A percentile compares a stretch with the other conserved stretches of the same genome.
phyloP scores from a whole-genome alignment of 2,329 filamentous ascomycete genomes.

The Aspergillus quadricinctus region DNA sequence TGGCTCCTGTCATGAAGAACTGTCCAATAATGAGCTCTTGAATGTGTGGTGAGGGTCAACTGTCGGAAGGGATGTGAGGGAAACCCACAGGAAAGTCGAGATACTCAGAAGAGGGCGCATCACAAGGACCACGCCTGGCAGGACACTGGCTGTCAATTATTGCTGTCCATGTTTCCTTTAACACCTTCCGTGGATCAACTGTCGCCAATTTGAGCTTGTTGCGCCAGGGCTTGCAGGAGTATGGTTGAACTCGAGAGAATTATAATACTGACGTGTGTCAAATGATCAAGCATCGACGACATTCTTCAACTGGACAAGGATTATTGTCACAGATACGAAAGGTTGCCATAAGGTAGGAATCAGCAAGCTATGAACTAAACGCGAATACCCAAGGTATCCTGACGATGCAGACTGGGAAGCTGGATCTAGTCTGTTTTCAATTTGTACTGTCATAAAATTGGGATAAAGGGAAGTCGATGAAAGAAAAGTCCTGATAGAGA shows the following conservation, averaged over 20 bases:
- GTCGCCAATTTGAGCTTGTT: constrained; percentile 7
- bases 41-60: neutral
- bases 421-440: neutral
- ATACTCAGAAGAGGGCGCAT: neutral
- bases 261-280: constrained; percentile 21
- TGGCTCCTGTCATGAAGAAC: neutral
- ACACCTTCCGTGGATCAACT: constrained; percentile 10
- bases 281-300: constrained; percentile 11
- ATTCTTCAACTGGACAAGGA: neutral
- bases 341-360: neutral
- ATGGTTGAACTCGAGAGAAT: neutral
- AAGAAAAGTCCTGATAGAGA: constrained; percentile 19
- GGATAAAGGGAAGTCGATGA: constrained; percentile 15
- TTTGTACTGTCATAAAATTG: constrained; percentile 5
- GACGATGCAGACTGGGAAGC: too few relatives aligned
- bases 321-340: neutral
- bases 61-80: neutral
- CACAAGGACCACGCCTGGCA: neutral
- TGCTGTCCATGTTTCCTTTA: neutral
- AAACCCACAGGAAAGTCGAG: neutral
- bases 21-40: neutral
- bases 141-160: neutral
- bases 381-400: too few relatives aligned
- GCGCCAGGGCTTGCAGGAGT: neutral
- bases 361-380: neutral